These are phyloP conservation scores for Sordariomycetes sp. DNA, from an alignment of 2,329 filamentous ascomycete species.

Conservation along the genomic window DNA sequence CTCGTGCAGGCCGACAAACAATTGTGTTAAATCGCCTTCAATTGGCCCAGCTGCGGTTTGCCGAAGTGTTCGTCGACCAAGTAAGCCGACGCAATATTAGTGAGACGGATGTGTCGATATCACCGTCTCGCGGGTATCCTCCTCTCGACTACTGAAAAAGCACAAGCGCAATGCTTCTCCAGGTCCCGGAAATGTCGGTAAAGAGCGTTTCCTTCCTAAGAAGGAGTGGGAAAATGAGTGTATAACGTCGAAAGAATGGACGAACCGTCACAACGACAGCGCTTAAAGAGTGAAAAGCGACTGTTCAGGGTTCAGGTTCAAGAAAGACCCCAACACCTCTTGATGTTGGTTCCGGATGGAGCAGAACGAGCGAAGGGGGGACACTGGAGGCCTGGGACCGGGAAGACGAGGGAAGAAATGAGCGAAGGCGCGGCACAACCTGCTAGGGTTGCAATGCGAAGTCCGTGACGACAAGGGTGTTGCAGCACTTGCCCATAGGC, in stretches of 20 bases:
- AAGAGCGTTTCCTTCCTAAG: not conserved
- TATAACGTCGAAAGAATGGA: not conserved
- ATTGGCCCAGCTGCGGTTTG: not conserved
- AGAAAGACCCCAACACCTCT: not conserved
- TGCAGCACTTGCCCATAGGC: not conserved
- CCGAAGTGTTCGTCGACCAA: not conserved
- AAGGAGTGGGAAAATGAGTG: not conserved
- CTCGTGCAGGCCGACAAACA: not conserved
- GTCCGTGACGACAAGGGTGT: not conserved
- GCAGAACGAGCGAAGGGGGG: not conserved
- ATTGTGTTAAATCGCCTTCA: not conserved
- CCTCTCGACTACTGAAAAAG: not conserved
- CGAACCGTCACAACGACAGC: slow-evolving; percentile 2
- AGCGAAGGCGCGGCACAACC: not conserved
- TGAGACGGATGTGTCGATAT: not conserved
- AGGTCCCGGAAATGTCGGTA: not conserved
- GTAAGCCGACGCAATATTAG: not conserved
- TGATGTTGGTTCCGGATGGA: not conserved
- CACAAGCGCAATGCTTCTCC: not conserved
- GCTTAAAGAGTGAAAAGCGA: slow-evolving; percentile 3
- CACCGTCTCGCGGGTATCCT: not conserved
- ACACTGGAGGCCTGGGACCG: not conserved
- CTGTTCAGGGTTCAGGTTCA: not conserved
- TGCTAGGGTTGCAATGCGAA: slow-evolving; percentile 2
- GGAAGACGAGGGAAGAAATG: not conserved